phyloP scores from a whole-genome alignment of 2,329 filamentous ascomycete genomes.

The Pestalotiopsis sp. region DNA sequence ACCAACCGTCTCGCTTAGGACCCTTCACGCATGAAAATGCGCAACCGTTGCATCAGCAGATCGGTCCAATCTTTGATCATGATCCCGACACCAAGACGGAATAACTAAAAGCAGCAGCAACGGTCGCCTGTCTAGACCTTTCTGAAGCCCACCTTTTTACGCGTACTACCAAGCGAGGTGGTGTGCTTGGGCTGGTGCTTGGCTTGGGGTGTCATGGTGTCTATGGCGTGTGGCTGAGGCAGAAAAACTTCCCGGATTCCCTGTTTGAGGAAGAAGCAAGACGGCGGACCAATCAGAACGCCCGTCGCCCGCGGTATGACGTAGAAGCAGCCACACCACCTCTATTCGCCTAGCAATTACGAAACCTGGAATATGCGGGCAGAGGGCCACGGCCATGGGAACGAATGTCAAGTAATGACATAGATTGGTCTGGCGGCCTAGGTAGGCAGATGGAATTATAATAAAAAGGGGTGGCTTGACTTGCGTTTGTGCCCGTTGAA shows the following conservation, averaged over 20 bases:
- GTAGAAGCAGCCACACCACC: conserved; percentile 8
- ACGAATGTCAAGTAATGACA: not conserved
- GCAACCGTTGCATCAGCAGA: not conserved
- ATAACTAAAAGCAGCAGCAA: not conserved
- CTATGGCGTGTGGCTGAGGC: conserved; percentile 5
- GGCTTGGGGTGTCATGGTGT: no score
- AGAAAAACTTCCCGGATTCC: not conserved
- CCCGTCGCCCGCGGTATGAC: not conserved
- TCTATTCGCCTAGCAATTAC: not conserved
- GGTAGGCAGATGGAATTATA: no score
- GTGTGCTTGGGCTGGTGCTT: not conserved
- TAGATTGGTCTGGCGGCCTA: not conserved
- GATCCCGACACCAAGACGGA: not conserved
- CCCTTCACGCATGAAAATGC: not conserved
- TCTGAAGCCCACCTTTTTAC: not conserved
- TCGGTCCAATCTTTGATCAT: not conserved
- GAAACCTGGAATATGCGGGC: not conserved
- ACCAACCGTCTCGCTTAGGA: not conserved
- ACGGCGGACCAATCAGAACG: not conserved
- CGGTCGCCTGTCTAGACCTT: not conserved
- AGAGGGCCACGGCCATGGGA: not conserved
- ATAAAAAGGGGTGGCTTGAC: no score
- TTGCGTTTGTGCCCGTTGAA: no score
- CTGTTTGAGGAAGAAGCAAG: conserved; percentile 3
- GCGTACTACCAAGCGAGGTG: not conserved